Evolutionary conservation across 2,329 filamentous ascomycete genomes (phyloP).

Genomic region (Calonectria honghensis): DNA sequence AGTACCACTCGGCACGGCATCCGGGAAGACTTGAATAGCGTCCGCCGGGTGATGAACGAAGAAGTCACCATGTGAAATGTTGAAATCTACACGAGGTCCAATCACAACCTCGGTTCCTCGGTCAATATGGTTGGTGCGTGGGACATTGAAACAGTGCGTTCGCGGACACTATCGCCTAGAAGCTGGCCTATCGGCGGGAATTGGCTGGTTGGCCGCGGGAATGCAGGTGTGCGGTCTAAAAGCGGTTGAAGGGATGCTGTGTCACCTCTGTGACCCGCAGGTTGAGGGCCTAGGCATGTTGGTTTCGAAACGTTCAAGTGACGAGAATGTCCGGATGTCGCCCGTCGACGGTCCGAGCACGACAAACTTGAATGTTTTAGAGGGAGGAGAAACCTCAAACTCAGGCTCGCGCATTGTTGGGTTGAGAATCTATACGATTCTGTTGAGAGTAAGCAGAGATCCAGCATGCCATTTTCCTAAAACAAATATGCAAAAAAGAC

Average conservation of each 20-base stretch:
- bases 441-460: constrained; percentile 17
- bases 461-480: constrained; percentile 3
- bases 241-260: constrained; percentile 36
- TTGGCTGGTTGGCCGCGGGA: constrained; percentile 46
- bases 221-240: constrained; percentile 47
- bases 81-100: constrained; percentile 37
- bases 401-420: neutral
- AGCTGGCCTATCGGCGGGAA: constrained; percentile 9
- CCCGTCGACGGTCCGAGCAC: constrained; percentile 3
- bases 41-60: constrained; percentile 10
- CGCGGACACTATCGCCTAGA: constrained; percentile 31
- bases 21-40: neutral
- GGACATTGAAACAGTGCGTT: constrained; percentile 26
- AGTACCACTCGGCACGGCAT: constrained; percentile 31
- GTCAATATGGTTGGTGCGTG: constrained; percentile 20
- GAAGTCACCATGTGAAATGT: constrained; percentile 43
- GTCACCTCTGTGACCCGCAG: constrained; percentile 31
- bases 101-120: constrained; percentile 33
- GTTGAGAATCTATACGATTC: constrained; percentile 15
- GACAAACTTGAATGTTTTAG: neutral
- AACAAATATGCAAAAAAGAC: constrained; percentile 30
- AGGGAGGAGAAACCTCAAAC: constrained; percentile 34
- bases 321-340: constrained; percentile 33
- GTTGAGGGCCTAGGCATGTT: constrained; percentile 29
- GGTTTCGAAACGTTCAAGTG: constrained; percentile 45